Evolutionary conservation across 768 basidiomycete genomes (phyloP).

Genomic region (Lyophyllum semitale): DNA sequence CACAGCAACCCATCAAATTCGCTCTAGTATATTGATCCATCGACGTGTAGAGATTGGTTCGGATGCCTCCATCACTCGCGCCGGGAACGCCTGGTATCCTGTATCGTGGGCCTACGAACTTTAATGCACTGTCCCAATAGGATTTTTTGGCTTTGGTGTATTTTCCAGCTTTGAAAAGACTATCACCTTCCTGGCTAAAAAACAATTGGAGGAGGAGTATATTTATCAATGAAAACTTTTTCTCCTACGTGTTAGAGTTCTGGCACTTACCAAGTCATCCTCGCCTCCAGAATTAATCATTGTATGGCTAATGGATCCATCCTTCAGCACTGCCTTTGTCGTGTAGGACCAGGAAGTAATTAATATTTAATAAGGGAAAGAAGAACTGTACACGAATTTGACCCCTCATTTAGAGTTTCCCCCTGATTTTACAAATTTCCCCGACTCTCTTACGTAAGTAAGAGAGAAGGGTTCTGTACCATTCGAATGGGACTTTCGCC

Average conservation of each 20-base stretch:
- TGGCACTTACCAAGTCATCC: background rate
- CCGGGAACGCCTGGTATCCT: constrained; percentile 15
- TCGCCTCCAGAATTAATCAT: background rate
- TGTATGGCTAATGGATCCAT: background rate
- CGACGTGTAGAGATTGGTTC: constrained; percentile 4
- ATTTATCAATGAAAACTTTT: too few relatives aligned
- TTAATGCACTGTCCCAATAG: constrained; percentile 12
- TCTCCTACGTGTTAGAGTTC: background rate
- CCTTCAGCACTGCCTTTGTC: background rate
- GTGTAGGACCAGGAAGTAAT: too few relatives aligned
- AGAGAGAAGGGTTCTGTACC: too few relatives aligned
- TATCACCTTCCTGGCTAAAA: constrained; percentile 8
- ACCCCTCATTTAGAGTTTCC: too few relatives aligned
- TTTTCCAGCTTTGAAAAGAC: constrained; percentile 6
- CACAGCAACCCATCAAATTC: constrained; percentile 19
- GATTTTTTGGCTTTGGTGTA: constrained; percentile 6
- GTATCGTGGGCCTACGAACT: constrained; percentile 10
- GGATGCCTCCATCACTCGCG: constrained; percentile 4
- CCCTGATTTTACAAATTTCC: too few relatives aligned
- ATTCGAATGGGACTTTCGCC: too few relatives aligned
- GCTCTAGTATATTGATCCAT: constrained; percentile 11
- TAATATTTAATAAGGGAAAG: too few relatives aligned
- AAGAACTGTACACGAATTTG: too few relatives aligned
- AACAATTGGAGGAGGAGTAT: background rate
- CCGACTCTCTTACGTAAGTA: too few relatives aligned